Conservation (phyloP, 495 filamentous ascomycete species). For the Acidomyces sp. region DNA sequence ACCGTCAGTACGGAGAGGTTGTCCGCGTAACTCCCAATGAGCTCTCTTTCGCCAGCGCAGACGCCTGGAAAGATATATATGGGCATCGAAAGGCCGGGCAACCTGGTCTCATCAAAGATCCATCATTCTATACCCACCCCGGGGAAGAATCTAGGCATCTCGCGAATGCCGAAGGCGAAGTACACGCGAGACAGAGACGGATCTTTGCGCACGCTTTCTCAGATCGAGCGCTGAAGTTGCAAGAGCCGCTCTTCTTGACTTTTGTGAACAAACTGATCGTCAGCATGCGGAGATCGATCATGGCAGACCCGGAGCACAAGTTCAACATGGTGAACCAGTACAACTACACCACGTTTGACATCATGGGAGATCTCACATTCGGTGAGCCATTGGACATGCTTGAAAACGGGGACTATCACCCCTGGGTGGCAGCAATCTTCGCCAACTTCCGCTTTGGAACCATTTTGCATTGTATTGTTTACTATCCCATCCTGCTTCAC, state of each 20-base stretch:
- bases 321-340: slow-evolving; percentile 17
- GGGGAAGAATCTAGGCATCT: neutral
- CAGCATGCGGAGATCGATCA: neutral
- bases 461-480: neutral
- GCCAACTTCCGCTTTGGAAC: neutral
- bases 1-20: slow-evolving; percentile 13
- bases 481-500: slow-evolving; percentile 1
- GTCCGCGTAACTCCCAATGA: slow-evolving; percentile 12
- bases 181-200: slow-evolving; percentile 17
- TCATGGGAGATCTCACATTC: slow-evolving; percentile 15
- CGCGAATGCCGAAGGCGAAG: slow-evolving; percentile 10
- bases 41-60: slow-evolving; percentile 11
- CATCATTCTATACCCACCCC: slow-evolving; percentile 1
- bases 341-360: slow-evolving; percentile 14
- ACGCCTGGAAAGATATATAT: slow-evolving; percentile 17
- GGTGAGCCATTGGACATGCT: slow-evolving; percentile 10
- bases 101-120: slow-evolving; percentile 7
- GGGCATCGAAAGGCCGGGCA: slow-evolving; percentile 6
- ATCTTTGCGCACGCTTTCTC: slow-evolving; percentile 22
- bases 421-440: neutral
- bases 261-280: slow-evolving; percentile 15
- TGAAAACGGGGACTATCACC: slow-evolving; percentile 12
- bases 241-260: slow-evolving; percentile 18
- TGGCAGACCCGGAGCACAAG: slow-evolving; percentile 3
- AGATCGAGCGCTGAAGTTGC: slow-evolving; percentile 19